Evolutionary conservation across 495 filamentous ascomycete species (phyloP).

Genomic region (Talaromyces liani): DNA sequence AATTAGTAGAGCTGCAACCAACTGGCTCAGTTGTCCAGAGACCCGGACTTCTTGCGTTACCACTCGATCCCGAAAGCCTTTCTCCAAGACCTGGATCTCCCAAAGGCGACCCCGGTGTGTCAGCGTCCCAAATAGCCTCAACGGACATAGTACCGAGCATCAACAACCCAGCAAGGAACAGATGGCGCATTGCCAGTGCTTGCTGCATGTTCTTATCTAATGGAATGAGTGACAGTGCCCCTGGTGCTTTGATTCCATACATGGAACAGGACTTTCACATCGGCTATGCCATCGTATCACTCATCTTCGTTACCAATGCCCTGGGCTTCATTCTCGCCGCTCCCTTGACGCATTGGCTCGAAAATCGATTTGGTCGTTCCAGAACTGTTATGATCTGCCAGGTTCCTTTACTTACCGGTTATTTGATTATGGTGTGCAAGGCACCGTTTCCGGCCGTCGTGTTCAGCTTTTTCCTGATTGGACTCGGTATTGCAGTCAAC

Average conservation of each 20-base stretch:
- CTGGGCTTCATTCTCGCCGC: slow-evolving; percentile 69
- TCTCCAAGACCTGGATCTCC: slow-evolving; percentile 31
- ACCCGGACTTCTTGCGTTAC: slow-evolving; percentile 10
- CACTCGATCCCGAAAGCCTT: slow-evolving; percentile 30
- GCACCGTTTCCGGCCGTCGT: slow-evolving; percentile 65
- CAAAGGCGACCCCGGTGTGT: slow-evolving; percentile 11
- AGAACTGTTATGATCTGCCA: slow-evolving; percentile 52
- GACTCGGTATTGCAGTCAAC: slow-evolving; percentile 58
- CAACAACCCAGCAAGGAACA: slow-evolving; percentile 44
- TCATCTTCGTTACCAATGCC: slow-evolving; percentile 76
- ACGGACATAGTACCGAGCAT: slow-evolving; percentile 41
- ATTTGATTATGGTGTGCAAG: slow-evolving; percentile 54
- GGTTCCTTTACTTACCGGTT: slow-evolving; percentile 41
- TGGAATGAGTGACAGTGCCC: slow-evolving; percentile 51
- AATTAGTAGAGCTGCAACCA: slow-evolving; percentile 28
- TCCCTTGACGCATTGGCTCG: slow-evolving; percentile 45
- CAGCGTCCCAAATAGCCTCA: not conserved
- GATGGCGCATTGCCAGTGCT: slow-evolving; percentile 17
- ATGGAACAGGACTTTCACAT: slow-evolving; percentile 66
- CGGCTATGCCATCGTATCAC: slow-evolving; percentile 64
- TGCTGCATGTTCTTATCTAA: slow-evolving; percentile 39
- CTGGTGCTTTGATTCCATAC: slow-evolving; percentile 68
- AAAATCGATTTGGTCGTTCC: slow-evolving; percentile 51
- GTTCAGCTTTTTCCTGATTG: slow-evolving; percentile 56
- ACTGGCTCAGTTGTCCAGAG: slow-evolving; percentile 17